These are phyloP conservation scores for Extremus antarcticus DNA, from an alignment of 495 filamentous ascomycete species.

Conservation along the genomic window DNA sequence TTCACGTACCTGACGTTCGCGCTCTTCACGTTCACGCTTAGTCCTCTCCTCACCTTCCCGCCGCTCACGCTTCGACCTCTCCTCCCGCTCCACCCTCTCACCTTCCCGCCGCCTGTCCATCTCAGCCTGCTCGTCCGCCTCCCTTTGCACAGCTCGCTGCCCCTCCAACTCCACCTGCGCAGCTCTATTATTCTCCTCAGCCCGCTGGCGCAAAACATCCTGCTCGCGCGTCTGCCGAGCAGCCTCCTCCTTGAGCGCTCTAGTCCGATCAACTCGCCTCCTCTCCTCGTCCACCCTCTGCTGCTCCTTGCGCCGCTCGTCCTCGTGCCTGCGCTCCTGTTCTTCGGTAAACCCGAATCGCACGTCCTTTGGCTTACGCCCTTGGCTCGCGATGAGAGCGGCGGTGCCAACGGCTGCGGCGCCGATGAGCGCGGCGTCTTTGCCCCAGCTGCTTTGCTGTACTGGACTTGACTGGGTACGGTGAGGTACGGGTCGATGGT, in stretches of 20 bases:
- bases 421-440: constrained; percentile 26
- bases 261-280: constrained; percentile 11
- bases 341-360: constrained; percentile 29
- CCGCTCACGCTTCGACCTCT: constrained; percentile 11
- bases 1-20: constrained; percentile 9
- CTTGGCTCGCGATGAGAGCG: constrained; percentile 15
- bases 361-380: constrained; percentile 21
- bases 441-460: constrained; percentile 13
- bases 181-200: constrained; percentile 10
- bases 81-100: constrained; percentile 5
- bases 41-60: neutral
- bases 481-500: constrained; percentile 1
- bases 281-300: constrained; percentile 9
- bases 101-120: constrained; percentile 2
- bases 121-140: constrained; percentile 8
- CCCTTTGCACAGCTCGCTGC: constrained; percentile 1
- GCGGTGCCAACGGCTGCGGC: constrained; percentile 21
- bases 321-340: constrained; percentile 21
- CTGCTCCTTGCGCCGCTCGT: constrained; percentile 13
- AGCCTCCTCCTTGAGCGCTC: constrained; percentile 21
- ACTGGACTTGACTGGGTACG: constrained; percentile 15
- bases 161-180: constrained; percentile 12
- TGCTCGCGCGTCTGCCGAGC: constrained; percentile 13
- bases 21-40: constrained; percentile 12
- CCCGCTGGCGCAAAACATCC: constrained; percentile 3